Percentiles rank a stretch among this genome's conserved stretches.
phyloP scores from a whole-genome alignment of 1,284 basidiomycete species.

The Rhodotorula sp. region DNA sequence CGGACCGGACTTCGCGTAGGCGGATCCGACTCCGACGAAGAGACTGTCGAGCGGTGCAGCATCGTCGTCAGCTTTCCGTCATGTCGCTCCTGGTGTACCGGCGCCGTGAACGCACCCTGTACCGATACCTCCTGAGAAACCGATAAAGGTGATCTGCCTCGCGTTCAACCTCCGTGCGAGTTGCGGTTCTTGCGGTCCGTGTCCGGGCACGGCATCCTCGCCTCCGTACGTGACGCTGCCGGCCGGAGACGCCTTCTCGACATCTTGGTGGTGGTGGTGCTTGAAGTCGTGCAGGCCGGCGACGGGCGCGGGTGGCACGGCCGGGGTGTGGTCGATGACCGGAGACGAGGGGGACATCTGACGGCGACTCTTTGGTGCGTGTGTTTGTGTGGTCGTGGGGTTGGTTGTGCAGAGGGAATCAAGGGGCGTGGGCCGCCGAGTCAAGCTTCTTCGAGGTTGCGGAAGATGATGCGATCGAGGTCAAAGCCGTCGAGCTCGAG shows the following conservation, averaged over 20 bases:
- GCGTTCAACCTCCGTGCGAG: constrained; percentile 15
- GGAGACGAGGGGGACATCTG: background rate
- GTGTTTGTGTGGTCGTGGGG: too few species aligned
- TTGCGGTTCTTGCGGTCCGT: background rate
- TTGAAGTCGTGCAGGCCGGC: background rate
- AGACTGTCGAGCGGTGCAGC: constrained; percentile 36
- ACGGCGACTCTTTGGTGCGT: background rate
- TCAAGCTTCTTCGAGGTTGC: too few species aligned
- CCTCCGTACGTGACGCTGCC: background rate
- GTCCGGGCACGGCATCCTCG: background rate
- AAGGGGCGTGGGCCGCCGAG: too few species aligned
- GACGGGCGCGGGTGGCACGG: constrained; percentile 10
- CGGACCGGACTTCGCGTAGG: constrained; percentile 48
- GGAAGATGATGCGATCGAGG: too few species aligned
- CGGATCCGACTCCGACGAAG: constrained; percentile 48
- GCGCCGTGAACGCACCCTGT: constrained; percentile 3
- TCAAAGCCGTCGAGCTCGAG: too few species aligned
- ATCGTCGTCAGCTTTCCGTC: background rate
- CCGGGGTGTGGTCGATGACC: constrained; percentile 8
- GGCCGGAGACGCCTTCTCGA: constrained; percentile 2
- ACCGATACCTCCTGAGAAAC: constrained; percentile 31
- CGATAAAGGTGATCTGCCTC: constrained; percentile 34
- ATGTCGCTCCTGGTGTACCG: too few species aligned
- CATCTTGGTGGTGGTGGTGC: background rate
- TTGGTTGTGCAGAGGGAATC: too few species aligned